Conservation (phyloP, 345 rosid genomes). For the Microthlaspi erraticum region DNA sequence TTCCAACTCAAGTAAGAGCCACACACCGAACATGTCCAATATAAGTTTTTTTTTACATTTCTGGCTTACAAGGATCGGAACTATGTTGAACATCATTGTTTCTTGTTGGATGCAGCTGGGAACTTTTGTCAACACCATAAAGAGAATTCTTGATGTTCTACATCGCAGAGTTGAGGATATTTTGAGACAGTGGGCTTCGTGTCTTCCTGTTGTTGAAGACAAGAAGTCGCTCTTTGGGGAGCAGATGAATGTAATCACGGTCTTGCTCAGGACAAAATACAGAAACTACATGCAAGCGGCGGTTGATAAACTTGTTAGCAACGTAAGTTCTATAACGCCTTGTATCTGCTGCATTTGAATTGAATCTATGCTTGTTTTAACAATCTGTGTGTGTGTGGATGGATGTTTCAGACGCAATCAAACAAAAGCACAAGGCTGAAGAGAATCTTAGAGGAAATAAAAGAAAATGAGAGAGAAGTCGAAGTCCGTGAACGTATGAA, state of each 20-base stretch:
- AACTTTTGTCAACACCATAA: constrained; percentile 81
- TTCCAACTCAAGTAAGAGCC: constrained; percentile 77
- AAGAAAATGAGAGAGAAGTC: constrained; percentile 86
- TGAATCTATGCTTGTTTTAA: not conserved
- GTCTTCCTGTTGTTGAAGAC: constrained; percentile 74
- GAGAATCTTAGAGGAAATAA: constrained; percentile 86
- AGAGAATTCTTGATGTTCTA: constrained; percentile 88
- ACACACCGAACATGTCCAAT: not conserved
- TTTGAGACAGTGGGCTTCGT: constrained; percentile 90
- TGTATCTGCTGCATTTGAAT: not conserved
- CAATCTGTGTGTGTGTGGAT: constrained; percentile 10
- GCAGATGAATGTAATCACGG: constrained; percentile 90
- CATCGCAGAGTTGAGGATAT: constrained; percentile 80
- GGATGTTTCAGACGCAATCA: constrained; percentile 66
- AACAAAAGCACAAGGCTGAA: constrained; percentile 74
- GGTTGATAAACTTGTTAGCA: constrained; percentile 83
- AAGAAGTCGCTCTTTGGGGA: constrained; percentile 79
- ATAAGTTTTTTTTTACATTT: not conserved
- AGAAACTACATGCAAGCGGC: constrained; percentile 93
- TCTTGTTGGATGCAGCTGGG: constrained; percentile 65
- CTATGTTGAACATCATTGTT: not conserved
- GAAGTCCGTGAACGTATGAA: constrained; percentile 94
- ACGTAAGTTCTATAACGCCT: constrained; percentile 55
- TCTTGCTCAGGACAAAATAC: constrained; percentile 87
- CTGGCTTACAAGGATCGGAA: not conserved